A percentile compares a stretch with the other conserved stretches of the same genome.
Evolutionary conservation across 2,329 filamentous ascomycete species (phyloP).

Genomic region (Alternaria burnsii): DNA sequence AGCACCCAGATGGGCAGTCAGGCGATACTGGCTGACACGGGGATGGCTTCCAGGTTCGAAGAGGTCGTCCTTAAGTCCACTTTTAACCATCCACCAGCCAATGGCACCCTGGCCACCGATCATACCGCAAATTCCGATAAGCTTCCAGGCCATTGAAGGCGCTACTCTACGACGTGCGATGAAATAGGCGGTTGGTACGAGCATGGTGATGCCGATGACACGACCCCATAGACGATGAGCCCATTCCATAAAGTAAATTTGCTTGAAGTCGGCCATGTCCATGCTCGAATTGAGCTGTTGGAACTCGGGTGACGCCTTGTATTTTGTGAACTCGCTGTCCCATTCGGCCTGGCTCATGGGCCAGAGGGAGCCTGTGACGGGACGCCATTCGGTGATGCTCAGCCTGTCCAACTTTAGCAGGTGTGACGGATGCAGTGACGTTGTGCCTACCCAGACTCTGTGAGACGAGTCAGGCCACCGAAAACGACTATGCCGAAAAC

Average conservation of each 20-base stretch:
- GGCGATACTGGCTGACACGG: constrained; percentile 90
- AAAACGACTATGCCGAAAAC: constrained; percentile 98
- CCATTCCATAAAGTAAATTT: constrained; percentile 99
- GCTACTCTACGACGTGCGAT: constrained; percentile 81
- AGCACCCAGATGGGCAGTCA: constrained; percentile 87
- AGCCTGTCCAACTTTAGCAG: constrained; percentile 64
- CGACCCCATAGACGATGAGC: constrained; percentile 93
- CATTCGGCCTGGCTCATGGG: constrained; percentile 82
- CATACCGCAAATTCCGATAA: constrained; percentile 83
- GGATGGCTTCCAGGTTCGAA: constrained; percentile 91
- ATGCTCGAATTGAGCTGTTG: constrained; percentile 91
- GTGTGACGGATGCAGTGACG: neutral
- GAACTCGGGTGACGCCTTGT: constrained; percentile 92
- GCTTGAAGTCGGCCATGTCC: constrained; percentile 92
- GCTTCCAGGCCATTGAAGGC: constrained; percentile 75
- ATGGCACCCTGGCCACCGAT: constrained; percentile 96
- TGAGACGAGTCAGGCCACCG: constrained; percentile 90
- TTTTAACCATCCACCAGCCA: constrained; percentile 99
- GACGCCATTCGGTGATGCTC: constrained; percentile 98
- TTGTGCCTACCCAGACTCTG: constrained; percentile 83
- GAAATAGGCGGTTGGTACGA: constrained; percentile 88
- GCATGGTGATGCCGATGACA: constrained; percentile 87
- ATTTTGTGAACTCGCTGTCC: constrained; percentile 93
- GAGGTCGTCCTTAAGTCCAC: constrained; percentile 91
- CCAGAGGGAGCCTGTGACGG: constrained; percentile 90